Evolutionary conservation across 345 rosid genomes (phyloP).

Genomic region (Hypericum perforatum): DNA sequence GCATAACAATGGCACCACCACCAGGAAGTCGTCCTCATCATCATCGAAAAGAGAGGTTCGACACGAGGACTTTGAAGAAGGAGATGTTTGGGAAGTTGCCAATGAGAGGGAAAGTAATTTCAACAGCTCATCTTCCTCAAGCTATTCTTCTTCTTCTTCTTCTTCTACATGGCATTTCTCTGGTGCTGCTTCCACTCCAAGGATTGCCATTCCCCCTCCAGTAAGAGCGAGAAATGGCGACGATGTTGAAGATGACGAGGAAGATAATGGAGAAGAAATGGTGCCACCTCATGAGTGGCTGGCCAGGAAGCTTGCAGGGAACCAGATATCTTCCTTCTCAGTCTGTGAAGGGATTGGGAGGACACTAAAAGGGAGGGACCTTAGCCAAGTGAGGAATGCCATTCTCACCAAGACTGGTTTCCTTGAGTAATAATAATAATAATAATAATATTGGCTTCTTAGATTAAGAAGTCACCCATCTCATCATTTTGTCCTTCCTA

Average conservation of each 20-base stretch:
- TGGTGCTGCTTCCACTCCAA: slow-evolving; percentile 16
- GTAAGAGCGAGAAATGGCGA: slow-evolving; percentile 6
- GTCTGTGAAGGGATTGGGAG: slow-evolving; percentile 89
- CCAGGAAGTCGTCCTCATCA: no score
- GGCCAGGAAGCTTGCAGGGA: slow-evolving; percentile 71
- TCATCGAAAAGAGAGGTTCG: slow-evolving; percentile 15
- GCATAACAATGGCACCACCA: no score
- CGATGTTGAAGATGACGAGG: slow-evolving; percentile 1
- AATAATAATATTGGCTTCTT: no score
- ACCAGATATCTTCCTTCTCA: slow-evolving; percentile 75
- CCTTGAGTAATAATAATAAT: slow-evolving; percentile 49
- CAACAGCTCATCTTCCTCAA: slow-evolving; percentile 14
- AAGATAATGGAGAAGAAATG: slow-evolving; percentile 30
- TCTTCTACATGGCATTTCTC: slow-evolving; percentile 37
- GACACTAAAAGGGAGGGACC: slow-evolving; percentile 96
- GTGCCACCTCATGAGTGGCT: slow-evolving; percentile 97
- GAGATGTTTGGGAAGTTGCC: slow-evolving; percentile 49
- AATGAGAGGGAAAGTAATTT: slow-evolving; percentile 27
- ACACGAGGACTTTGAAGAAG: slow-evolving; percentile 67
- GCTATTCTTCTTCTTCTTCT: slow-evolving; percentile 15
- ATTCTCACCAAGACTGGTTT: slow-evolving; percentile 85
- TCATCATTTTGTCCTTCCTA: background rate
- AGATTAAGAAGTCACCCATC: no score
- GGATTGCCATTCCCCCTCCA: slow-evolving; percentile 4
- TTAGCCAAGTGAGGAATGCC: slow-evolving; percentile 84